Evolutionary conservation across 768 basidiomycete species (phyloP).

Genomic region (Exidia glandulosa): DNA sequence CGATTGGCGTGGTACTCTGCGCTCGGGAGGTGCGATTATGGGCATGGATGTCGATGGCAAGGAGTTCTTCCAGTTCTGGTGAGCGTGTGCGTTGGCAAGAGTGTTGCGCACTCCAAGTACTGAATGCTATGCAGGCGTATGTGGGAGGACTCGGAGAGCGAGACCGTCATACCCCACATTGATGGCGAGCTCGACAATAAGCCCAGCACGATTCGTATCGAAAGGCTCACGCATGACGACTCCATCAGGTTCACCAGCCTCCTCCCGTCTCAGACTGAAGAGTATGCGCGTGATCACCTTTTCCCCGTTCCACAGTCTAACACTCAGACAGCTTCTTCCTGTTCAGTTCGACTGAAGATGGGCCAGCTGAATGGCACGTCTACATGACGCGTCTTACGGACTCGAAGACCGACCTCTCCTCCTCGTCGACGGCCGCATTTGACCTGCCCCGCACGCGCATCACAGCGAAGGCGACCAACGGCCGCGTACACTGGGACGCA

Average conservation of each 20-base stretch:
- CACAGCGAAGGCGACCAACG: slow-evolving; percentile 21
- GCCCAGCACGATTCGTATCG: slow-evolving; percentile 29
- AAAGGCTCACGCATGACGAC: slow-evolving; percentile 29
- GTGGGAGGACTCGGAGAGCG: slow-evolving; percentile 27
- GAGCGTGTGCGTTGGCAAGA: too few relatives aligned
- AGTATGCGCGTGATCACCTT: slow-evolving; percentile 12
- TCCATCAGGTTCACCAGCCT: slow-evolving; percentile 19
- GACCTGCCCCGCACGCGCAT: slow-evolving; percentile 22
- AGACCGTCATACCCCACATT: slow-evolving; percentile 21
- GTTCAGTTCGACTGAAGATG: slow-evolving; percentile 32
- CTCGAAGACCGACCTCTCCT: slow-evolving; percentile 20
- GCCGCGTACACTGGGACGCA: slow-evolving; percentile 14
- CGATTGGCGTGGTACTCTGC: slow-evolving; percentile 27
- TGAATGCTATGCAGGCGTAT: slow-evolving; percentile 22
- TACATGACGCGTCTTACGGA: slow-evolving; percentile 22
- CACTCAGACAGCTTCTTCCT: slow-evolving; percentile 22
- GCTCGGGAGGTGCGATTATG: slow-evolving; percentile 7
- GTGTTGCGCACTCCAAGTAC: neutral
- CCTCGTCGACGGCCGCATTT: slow-evolving; percentile 16
- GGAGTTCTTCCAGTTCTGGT: slow-evolving; percentile 30
- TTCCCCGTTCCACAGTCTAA: neutral
- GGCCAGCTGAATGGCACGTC: slow-evolving; percentile 25
- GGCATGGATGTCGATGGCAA: slow-evolving; percentile 7
- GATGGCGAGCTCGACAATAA: slow-evolving; percentile 27
- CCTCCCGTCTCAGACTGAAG: slow-evolving; percentile 25